Base-by-base conservation (phyloP, 2,329 filamentous ascomycete species). In the Fusarium begoniae region DNA sequence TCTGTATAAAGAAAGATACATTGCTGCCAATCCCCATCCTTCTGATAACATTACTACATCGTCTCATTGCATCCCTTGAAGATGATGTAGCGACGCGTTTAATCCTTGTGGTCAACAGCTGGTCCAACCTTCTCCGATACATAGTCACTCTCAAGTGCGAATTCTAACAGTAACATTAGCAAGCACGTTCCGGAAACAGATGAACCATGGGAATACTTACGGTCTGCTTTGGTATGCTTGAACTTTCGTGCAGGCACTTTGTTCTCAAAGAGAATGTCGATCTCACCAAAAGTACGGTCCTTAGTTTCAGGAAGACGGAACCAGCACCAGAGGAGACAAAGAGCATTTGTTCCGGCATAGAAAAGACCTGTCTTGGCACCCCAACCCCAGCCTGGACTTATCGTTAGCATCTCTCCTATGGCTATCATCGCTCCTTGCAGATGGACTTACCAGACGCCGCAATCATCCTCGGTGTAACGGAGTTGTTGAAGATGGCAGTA, bases 351-450 rank as follows among this genome's bases (percentile, higher is more conserved):
- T 8, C 79, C 79, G 7, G 79, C 80, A 48, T 81, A 82, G 37
- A 82, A 76, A 37, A 82, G 72, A 2, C 79, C 86, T 75, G 69
- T 82, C 81, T 76, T 83, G 65, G 84, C 84, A 76, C 72, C 84
- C 80, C 79, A 80, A 35, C 79, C 55, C 59, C 62, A 71, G 1
- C 41, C 55, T 58, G n/a, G 0, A 1, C 18, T 1, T 7, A 4
- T 14, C 0, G 15, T 55, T 14, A 55, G 50, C 24, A 26, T 22
- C 4, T n/a, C 22, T 10, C 8, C 3, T 11, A 1, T 15, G 6
- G 5, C 5, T 6, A n/a, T n/a, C 14, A 43, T 14, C 6, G 5
- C 10, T 6, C n/a, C 41, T 17, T 24, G 41, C 6, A 44, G 9
- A 14, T 48, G 5, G 15, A 22, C 72, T 47, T 44, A 74, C 73